These are phyloP conservation scores for Suaeda aralocaspica DNA, from an alignment of 148 eudicot genomes.

Conservation along the genomic window DNA sequence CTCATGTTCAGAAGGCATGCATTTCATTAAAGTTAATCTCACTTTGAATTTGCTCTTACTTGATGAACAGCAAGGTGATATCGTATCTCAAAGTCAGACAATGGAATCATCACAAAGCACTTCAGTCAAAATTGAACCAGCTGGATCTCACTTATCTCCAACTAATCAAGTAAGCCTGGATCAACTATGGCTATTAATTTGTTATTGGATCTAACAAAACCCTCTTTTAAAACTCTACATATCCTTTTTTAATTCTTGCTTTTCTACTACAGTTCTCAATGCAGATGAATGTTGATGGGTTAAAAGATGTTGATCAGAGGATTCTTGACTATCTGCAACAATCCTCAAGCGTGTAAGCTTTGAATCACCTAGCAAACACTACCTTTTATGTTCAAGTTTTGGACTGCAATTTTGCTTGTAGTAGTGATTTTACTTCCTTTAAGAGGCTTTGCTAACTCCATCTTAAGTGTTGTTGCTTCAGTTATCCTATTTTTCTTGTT, in stretches of 20 bases:
- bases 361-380: neutral
- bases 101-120: conserved; percentile 42
- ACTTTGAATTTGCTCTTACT: conserved; percentile 9
- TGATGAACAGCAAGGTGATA: conserved; percentile 43
- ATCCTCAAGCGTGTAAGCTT: conserved; percentile 64
- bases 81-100: conserved; percentile 33
- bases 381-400: neutral
- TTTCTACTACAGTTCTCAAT: conserved; percentile 36
- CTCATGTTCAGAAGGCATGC: neutral
- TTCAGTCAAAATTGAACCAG: conserved; percentile 41
- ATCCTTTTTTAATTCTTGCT: neutral
- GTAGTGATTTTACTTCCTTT: neutral
- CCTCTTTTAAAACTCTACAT: neutral
- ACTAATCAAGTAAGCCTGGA: conserved; percentile 42
- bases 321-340: conserved; percentile 62
- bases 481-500: no score
- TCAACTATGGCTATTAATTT: neutral
- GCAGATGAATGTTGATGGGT: conserved; percentile 63
- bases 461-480: neutral
- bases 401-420: neutral
- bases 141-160: conserved; percentile 48
- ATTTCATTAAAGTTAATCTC: neutral
- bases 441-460: neutral
- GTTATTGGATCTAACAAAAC: neutral
- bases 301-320: conserved; percentile 61